Base-by-base conservation (phyloP, 2,329 filamentous ascomycete species). In the Botrytis sinoallii region DNA sequence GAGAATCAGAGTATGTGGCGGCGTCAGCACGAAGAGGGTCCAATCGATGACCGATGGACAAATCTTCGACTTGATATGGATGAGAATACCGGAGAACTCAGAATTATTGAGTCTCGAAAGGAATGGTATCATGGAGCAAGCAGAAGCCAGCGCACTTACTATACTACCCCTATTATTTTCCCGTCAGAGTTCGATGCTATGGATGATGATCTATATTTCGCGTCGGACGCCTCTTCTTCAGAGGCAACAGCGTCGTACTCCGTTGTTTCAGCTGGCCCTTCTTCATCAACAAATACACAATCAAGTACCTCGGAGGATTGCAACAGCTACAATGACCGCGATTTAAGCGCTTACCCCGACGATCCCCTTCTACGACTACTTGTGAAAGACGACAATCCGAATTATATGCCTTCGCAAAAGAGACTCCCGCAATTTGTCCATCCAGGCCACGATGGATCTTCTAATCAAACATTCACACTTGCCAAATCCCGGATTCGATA, bases 1-100 rank as follows among this genome's bases (percentile, higher is more conserved):
- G 82, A 83, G n/a, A 85, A 85, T 72, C 78, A 81, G 61, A 82
- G 84, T 32, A 85, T 91, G 63, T 93, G 90, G 87, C 85, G 92
- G 12, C 87, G 92, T 25, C 85, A 91, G 68, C 90, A 93, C 77
- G 84, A 83, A 42, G 92, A 94, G 80, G 92, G 92, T 0, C 88
- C 91, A 0, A 89, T 94, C 25, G 91, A 94, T 76, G 90, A 94
- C 77, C 87, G 91, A 4, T 95, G 92, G 92, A 91, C 88, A 0
- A 88, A 89, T 73, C 82, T 95, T 5, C 86, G 86, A 6, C 83
- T 94, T 1, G 86, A 88, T 42, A 84, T 84, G 48, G 88, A 93
- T 74, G 89, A 93, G 74, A 77, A 78, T 18, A 90, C 87, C 0
- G 88, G 89, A 1, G 81, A 85, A 22, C 81, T 92, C 1, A 84